Percentiles rank a stretch among this genome's conserved stretches.
Evolutionary conservation across 805 yeast genomes (phyloP).

Genomic region (Metschnikowia gelsemii): DNA sequence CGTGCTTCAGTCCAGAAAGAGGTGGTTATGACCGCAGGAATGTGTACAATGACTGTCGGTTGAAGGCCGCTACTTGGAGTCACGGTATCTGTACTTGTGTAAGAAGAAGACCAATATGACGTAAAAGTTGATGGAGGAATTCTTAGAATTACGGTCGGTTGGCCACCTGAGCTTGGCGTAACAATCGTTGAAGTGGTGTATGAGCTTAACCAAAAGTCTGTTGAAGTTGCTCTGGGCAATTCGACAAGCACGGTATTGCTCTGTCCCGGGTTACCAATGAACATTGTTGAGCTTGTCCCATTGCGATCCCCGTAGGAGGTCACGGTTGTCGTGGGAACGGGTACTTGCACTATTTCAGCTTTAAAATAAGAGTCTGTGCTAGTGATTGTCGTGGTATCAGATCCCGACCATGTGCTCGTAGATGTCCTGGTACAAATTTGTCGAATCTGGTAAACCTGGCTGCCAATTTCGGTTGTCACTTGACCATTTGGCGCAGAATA

Average conservation of each 20-base stretch:
- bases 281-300: conserved; percentile 9
- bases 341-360: conserved; percentile 18
- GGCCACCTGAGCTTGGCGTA: conserved; percentile 1
- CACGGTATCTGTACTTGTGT: conserved; percentile 11
- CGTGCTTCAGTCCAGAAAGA: conserved; percentile 11
- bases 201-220: background rate
- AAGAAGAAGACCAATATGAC: conserved; percentile 11
- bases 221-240: conserved; percentile 13
- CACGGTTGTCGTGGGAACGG: conserved; percentile 14
- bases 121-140: conserved; percentile 13
- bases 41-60: conserved; percentile 20
- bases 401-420: conserved; percentile 10
- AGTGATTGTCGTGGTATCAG: conserved; percentile 1
- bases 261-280: conserved; percentile 9
- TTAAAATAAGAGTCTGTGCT: conserved; percentile 7
- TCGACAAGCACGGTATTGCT: conserved; percentile 18
- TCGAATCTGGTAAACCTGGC: conserved; percentile 1
- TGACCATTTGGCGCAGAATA: conserved; percentile 5
- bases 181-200: conserved; percentile 1
- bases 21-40: conserved; percentile 11
- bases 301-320: conserved; percentile 20
- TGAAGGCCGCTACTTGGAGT: conserved; percentile 20
- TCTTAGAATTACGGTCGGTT: conserved; percentile 14
- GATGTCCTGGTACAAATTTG: conserved; percentile 1
- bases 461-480: conserved; percentile 1